Percentiles rank a stretch among this genome's conserved stretches.
Conservation (phyloP, 2,329 filamentous ascomycete genomes). For the Ampelomyces quisqualis region DNA sequence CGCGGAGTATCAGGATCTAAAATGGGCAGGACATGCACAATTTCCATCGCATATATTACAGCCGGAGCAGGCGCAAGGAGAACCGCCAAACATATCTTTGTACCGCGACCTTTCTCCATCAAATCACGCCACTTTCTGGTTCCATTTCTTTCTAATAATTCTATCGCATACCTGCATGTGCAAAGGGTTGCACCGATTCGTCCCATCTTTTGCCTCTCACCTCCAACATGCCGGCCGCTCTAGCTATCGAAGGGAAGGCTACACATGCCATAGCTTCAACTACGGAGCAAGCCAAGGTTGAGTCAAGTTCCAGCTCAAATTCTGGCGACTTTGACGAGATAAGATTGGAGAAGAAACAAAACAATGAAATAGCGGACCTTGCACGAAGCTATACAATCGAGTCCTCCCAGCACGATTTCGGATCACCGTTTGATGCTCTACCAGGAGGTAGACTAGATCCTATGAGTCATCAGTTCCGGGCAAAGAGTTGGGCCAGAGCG, state of each 20-base stretch:
- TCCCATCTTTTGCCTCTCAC: neutral
- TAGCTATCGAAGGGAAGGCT: conserved; percentile 1
- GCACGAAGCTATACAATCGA: conserved; percentile 44
- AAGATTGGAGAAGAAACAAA: conserved; percentile 11
- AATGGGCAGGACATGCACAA: too few species aligned
- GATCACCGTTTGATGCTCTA: conserved; percentile 37
- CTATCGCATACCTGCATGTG: too few species aligned
- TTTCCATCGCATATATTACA: too few species aligned
- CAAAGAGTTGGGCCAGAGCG: conserved; percentile 48
- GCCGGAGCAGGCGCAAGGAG: too few species aligned
- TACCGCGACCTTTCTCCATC: too few species aligned
- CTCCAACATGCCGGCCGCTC: conserved; percentile 7
- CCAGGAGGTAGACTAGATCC: conserved; percentile 47
- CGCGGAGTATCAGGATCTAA: too few species aligned
- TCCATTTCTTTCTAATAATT: too few species aligned
- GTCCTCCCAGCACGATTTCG: conserved; percentile 39
- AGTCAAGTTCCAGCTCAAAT: conserved; percentile 15
- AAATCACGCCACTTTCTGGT: too few species aligned
- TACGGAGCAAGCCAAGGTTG: neutral
- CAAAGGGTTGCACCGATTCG: too few species aligned
- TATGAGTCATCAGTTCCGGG: conserved; percentile 45
- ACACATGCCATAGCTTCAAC: neutral
- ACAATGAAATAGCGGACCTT: conserved; percentile 30
- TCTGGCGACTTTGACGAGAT: conserved; percentile 1
- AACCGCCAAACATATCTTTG: too few species aligned